Percentiles rank a stretch among this genome's conserved stretches.
These are phyloP conservation scores for Metarhizium robertsii DNA, from an alignment of 2,329 filamentous ascomycete genomes.

Conservation along the genomic window DNA sequence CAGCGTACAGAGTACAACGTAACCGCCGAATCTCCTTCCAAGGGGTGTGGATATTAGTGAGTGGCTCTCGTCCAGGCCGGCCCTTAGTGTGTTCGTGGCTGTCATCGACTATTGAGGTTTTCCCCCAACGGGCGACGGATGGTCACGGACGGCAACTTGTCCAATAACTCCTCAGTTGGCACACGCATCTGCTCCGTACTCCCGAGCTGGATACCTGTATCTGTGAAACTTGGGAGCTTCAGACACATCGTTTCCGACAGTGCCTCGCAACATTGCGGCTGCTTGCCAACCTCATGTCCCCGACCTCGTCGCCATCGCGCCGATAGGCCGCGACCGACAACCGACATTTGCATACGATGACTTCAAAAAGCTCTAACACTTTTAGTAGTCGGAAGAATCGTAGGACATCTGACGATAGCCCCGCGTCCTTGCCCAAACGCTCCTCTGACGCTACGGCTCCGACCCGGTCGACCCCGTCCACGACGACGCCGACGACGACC, in stretches of 20 bases:
- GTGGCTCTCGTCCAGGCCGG: not conserved
- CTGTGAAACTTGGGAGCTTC: not conserved
- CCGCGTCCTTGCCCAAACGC: slow-evolving; percentile 8
- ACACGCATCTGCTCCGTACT: not conserved
- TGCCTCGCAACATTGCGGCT: not conserved
- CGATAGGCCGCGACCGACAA: slow-evolving; percentile 19
- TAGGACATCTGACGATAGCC: slow-evolving; percentile 10
- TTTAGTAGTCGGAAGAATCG: slow-evolving; percentile 14
- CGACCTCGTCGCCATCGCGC: slow-evolving; percentile 15
- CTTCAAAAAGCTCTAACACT: slow-evolving; percentile 13
- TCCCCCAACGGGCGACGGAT: not conserved
- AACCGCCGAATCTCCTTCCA: not conserved
- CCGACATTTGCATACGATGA: slow-evolving; percentile 9
- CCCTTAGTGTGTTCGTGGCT: not conserved
- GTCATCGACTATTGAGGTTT: not conserved
- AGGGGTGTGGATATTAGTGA: not conserved
- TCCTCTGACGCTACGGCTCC: slow-evolving; percentile 3
- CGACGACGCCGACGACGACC: slow-evolving; percentile 4
- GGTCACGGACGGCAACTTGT: not conserved
- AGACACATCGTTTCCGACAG: not conserved
- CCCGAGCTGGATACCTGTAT: not conserved
- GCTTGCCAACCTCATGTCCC: slow-evolving; percentile 14
- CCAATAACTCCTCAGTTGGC: not conserved
- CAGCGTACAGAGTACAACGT: no score
- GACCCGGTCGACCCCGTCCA: not conserved